Conservation (phyloP, 345 rosid genomes). For the Murraya paniculata region DNA sequence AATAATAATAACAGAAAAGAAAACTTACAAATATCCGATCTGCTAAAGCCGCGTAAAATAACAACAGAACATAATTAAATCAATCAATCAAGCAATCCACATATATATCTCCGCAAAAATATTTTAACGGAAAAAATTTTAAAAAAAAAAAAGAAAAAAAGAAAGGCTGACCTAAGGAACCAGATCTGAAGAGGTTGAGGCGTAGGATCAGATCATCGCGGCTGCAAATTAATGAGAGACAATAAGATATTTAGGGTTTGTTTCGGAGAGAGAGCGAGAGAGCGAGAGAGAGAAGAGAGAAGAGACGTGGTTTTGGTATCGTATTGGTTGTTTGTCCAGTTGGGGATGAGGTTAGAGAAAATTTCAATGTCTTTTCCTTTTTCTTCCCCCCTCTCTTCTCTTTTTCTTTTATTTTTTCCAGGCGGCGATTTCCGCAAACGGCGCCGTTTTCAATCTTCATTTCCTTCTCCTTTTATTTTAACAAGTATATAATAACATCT, state of each 20-base stretch:
- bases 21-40: conserved; percentile 12
- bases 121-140: not conserved
- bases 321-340: conserved; percentile 11
- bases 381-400: not conserved
- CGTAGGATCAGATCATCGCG: conserved; percentile 23
- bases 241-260: conserved; percentile 31
- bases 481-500: not conserved
- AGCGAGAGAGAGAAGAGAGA: not conserved
- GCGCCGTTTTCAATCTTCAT: conserved; percentile 9
- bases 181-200: conserved; percentile 26
- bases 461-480: too few species aligned
- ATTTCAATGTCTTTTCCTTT: conserved; percentile 24
- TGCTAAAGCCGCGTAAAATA: not conserved
- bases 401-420: not conserved
- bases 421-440: conserved; percentile 25
- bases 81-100: not conserved
- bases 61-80: not conserved
- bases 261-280: conserved; percentile 14
- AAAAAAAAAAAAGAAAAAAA: not conserved
- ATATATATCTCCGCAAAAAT: not conserved
- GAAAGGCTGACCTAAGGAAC: conserved; percentile 17
- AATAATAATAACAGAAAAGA: not conserved
- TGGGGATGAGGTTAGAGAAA: conserved; percentile 29
- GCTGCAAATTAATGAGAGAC: not conserved
- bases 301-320: conserved; percentile 3